Evolutionary conservation across 2,329 filamentous ascomycete genomes (phyloP).

Genomic region (Acephala macrosclerotiorum): DNA sequence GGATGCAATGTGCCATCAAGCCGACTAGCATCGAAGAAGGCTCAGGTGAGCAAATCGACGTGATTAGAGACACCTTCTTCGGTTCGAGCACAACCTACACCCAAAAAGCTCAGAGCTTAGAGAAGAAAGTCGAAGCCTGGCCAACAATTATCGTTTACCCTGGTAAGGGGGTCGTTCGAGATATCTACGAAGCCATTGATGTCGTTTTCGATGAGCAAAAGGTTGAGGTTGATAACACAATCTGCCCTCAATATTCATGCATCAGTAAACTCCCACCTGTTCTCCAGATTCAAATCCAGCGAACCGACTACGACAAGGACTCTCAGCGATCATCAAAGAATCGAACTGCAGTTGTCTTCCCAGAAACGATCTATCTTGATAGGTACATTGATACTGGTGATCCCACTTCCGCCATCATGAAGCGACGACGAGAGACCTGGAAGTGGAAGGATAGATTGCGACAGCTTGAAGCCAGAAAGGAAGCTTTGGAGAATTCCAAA

Average conservation of each 20-base stretch:
- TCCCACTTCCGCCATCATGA: conserved; percentile 64
- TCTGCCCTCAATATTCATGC: conserved; percentile 70
- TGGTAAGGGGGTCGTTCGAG: conserved; percentile 56
- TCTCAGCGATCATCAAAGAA: conserved; percentile 72
- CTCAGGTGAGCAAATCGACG: conserved; percentile 80
- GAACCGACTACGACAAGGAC: conserved; percentile 74
- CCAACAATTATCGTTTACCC: conserved; percentile 68
- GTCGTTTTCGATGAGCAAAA: conserved; percentile 83
- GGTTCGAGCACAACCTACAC: conserved; percentile 68
- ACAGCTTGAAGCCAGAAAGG: conserved; percentile 54
- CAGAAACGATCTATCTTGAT: conserved; percentile 84
- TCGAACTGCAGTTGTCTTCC: conserved; percentile 78
- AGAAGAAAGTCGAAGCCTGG: conserved; percentile 51
- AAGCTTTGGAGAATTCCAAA: conserved; percentile 35
- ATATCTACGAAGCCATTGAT: conserved; percentile 85
- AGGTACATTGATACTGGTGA: conserved; percentile 78
- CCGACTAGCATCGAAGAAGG: conserved; percentile 67
- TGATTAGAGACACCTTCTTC: conserved; percentile 75
- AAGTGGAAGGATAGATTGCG: conserved; percentile 71
- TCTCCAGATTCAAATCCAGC: conserved; percentile 87
- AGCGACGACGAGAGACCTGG: conserved; percentile 76
- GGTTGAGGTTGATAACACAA: conserved; percentile 69
- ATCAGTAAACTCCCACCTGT: conserved; percentile 83
- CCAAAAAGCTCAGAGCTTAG: conserved; percentile 56
- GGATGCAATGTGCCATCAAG: conserved; percentile 87